A percentile compares a stretch with the other conserved stretches of the same genome.
phyloP scores from a whole-genome alignment of 2,329 filamentous ascomycete species.

The Colletotrichum zoysiae region DNA sequence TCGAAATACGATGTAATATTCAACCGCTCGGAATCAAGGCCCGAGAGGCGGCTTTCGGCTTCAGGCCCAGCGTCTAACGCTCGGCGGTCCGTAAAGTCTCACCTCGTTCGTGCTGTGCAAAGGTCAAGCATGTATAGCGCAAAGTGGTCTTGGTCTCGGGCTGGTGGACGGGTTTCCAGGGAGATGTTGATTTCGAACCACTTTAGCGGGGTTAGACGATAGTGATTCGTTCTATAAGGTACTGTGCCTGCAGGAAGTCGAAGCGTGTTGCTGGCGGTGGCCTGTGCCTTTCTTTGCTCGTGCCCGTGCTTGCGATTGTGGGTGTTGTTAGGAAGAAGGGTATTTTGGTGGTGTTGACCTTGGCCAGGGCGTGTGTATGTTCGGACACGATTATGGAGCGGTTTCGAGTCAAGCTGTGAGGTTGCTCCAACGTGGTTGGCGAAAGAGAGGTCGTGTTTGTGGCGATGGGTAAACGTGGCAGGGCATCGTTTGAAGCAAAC shows the following conservation, averaged over 20 bases:
- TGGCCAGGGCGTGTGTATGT: background rate
- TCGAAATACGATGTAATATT: background rate
- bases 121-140: conserved; percentile 11
- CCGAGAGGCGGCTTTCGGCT: background rate
- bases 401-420: background rate
- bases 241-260: background rate
- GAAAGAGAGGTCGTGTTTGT: background rate
- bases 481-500: background rate
- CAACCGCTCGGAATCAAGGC: background rate
- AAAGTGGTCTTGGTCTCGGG: conserved; percentile 24
- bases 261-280: background rate
- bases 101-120: conserved; percentile 23
- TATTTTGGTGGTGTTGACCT: background rate
- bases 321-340: too few relatives aligned
- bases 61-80: background rate
- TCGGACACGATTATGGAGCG: background rate
- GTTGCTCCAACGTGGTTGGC: background rate
- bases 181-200: conserved; percentile 7
- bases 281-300: background rate
- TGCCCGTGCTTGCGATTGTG: background rate
- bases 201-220: background rate
- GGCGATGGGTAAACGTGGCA: background rate
- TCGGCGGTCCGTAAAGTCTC: background rate
- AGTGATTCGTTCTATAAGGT: background rate
- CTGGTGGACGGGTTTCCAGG: conserved; percentile 12